Evolutionary conservation across 169 alveolate species (phyloP), one percentile per base, ranked within the genome.

Genomic region (Eimeria maxima): DNA sequence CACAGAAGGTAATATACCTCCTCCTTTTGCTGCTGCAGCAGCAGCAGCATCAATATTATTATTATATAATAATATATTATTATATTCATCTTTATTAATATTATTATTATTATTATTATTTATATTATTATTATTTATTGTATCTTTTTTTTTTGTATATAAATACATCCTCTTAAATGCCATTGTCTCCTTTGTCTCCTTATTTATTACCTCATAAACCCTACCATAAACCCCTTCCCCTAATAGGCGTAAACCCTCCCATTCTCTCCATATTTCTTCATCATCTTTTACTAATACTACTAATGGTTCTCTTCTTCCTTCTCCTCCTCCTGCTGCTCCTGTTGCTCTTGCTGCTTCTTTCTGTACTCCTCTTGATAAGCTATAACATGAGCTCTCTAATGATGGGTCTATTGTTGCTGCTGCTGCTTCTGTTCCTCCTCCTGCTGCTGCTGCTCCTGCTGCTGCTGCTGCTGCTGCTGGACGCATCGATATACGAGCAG

Each of bases 161-260:
- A 94, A 67, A 47, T 80, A 94, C 90, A 78, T 94, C 22, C 96
- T 50, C 44, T 94, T 94, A 57, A 94, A 94, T 0, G 96, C 96
- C 33, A 95, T 88, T 8, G 29, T 57, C 89, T 94, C 95, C 11
- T 84, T 73, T 45, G 95, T 94, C 1, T 87, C 47, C 69, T 45
- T 88, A 53, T 84, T 42, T 45, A 63, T 69, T 16, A 94, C 93
- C 10, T 57, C 14, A 45, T 94, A 94, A 4, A 94, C 96, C 22
- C 95, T 80, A 29, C 96, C 96, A 29, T 94, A 94, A 27, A 83
- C 93, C 29, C 96, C 96, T 60, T 94, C 96, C 22, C 96, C 96
- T 33, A 94, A 84, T 4, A 94, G 45, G 5, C 93, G 42, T 16
- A 57, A 42, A 8, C 96, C 95, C 29, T 83, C 91, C 90, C 90